phyloP scores from a whole-genome alignment of 352 stramenopile species.

The Thraustotheca clavata region DNA sequence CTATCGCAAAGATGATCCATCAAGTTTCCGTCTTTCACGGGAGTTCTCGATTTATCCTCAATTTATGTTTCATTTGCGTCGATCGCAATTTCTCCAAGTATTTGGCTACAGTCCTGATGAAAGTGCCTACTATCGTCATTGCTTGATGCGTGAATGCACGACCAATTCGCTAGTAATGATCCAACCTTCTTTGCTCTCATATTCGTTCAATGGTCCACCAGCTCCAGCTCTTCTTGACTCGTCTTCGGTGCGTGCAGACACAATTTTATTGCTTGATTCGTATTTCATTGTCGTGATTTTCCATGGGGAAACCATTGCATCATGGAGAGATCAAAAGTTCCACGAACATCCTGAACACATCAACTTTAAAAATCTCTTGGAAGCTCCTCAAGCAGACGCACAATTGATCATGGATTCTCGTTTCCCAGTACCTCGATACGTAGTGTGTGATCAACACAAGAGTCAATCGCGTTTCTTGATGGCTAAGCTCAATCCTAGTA shows the following conservation, averaged over 20 bases:
- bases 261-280: conserved; percentile 98
- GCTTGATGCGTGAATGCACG: conserved; percentile 92
- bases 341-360: conserved; percentile 93
- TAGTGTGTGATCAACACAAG: conserved; percentile 99
- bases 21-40: conserved; percentile 92
- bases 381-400: conserved; percentile 96
- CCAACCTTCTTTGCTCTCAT: conserved; percentile 98
- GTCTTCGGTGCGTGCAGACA: conserved; percentile 93
- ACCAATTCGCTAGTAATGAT: conserved; percentile 99
- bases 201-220: conserved; percentile 91
- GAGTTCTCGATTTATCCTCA: conserved; percentile 99
- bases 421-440: conserved; percentile 98
- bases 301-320: conserved; percentile 98
- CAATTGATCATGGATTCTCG: conserved; percentile 98
- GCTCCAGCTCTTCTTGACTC: conserved; percentile 86
- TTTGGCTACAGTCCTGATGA: conserved; percentile 99
- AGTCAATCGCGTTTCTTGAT: conserved; percentile 99
- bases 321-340: conserved; percentile 96
- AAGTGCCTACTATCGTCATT: conserved; percentile 95
- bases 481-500: conserved; percentile 98
- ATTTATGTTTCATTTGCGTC: conserved; percentile 99
- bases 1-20: conserved; percentile 97
- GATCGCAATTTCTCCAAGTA: conserved; percentile 98
- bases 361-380: conserved; percentile 97
- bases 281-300: conserved; percentile 99